Evolutionary conservation across 2,329 filamentous ascomycete species (phyloP).

Genomic region (Pochonia chlamydosporia): DNA sequence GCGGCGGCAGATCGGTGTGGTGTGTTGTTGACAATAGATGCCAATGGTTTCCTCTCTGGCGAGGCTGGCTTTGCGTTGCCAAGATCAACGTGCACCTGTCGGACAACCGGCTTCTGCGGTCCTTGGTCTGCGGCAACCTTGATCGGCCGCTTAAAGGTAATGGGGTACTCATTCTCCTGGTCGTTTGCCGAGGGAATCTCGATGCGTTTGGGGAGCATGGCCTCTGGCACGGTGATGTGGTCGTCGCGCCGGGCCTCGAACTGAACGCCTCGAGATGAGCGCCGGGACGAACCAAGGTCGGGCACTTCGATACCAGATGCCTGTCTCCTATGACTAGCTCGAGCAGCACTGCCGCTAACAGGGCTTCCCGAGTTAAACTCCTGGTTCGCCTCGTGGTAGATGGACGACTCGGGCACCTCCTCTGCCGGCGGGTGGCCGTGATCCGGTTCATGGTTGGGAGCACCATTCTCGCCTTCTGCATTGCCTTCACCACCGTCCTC

Average conservation of each 20-base stretch:
- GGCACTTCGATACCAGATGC: constrained; percentile 30
- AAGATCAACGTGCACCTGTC: constrained; percentile 42
- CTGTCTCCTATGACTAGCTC: constrained; percentile 35
- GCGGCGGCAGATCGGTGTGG: constrained; percentile 74
- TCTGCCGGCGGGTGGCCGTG: constrained; percentile 27
- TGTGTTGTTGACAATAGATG: constrained; percentile 56
- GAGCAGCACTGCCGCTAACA: constrained; percentile 41
- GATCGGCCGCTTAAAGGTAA: constrained; percentile 60
- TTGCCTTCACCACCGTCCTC: constrained; percentile 53
- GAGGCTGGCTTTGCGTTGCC: constrained; percentile 34
- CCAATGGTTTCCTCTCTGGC: constrained; percentile 51
- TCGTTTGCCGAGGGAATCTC: constrained; percentile 61
- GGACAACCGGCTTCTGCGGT: constrained; percentile 49
- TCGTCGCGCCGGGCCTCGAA: constrained; percentile 16
- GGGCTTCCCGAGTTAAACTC: constrained; percentile 56
- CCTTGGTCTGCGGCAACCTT: constrained; percentile 43
- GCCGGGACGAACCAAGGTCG: constrained; percentile 23
- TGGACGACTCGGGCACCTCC: constrained; percentile 34
- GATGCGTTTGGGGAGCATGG: constrained; percentile 29
- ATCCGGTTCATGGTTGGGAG: constrained; percentile 36
- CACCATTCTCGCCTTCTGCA: constrained; percentile 34
- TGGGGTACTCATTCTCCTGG: constrained; percentile 78
- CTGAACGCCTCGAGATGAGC: constrained; percentile 21
- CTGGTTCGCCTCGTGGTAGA: constrained; percentile 36
- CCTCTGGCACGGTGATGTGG: constrained; percentile 11